Percentiles rank a stretch among this genome's conserved stretches.
These are phyloP conservation scores for Tetracladium setigerum DNA, from an alignment of 495 filamentous ascomycete species.

Conservation along the genomic window DNA sequence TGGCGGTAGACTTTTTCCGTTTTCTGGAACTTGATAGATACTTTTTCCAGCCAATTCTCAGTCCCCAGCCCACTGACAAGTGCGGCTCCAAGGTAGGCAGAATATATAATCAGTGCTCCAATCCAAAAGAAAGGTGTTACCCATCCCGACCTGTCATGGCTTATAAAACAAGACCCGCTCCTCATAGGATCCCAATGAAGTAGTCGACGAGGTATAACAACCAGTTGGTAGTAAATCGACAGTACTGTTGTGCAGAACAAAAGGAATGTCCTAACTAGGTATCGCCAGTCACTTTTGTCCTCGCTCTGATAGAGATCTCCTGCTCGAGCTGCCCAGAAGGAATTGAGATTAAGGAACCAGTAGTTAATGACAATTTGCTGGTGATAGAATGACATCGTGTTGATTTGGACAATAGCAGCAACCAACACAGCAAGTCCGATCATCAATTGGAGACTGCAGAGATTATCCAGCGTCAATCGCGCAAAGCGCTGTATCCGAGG, in stretches of 20 bases:
- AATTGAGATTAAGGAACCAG: constrained; percentile 4
- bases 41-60: too few species aligned
- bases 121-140: neutral
- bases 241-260: neutral
- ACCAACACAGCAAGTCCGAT: constrained; percentile 4
- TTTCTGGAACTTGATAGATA: too few species aligned
- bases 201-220: neutral
- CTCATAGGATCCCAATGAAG: neutral
- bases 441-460: constrained; percentile 5
- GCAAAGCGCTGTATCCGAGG: neutral
- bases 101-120: neutral
- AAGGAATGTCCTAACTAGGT: neutral
- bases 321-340: constrained; percentile 1
- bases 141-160: neutral
- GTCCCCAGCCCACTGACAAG: too few species aligned
- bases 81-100: neutral
- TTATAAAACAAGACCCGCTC: neutral
- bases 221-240: neutral
- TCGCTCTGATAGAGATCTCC: neutral
- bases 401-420: neutral
- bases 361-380: constrained; percentile 1
- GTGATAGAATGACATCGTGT: constrained; percentile 2
- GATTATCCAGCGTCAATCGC: neutral
- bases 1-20: too few species aligned
- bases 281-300: constrained; percentile 1